Evolutionary conservation across 2,329 filamentous ascomycete species (phyloP).

Genomic region (Fusarium algeriense): DNA sequence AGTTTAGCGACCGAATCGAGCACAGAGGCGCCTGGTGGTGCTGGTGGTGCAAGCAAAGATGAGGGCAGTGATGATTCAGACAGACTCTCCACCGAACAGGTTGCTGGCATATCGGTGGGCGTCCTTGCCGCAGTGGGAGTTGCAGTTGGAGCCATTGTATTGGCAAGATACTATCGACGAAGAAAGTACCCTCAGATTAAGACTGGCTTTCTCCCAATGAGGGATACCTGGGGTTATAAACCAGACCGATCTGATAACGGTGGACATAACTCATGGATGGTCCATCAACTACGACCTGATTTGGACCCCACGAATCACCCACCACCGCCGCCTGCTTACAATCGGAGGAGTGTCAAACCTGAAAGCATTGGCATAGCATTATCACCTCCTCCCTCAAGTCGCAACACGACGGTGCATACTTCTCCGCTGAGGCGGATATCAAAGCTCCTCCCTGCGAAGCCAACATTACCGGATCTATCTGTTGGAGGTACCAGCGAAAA

Average conservation of each 20-base stretch:
- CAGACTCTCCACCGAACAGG: constrained; percentile 57
- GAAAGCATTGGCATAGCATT: constrained; percentile 61
- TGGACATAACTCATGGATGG: constrained; percentile 47
- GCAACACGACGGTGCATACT: constrained; percentile 38
- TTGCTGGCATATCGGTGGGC: constrained; percentile 70
- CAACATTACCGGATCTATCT: constrained; percentile 54
- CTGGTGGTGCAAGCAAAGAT: constrained; percentile 24
- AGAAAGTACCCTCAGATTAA: constrained; percentile 55
- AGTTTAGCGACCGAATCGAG: constrained; percentile 29
- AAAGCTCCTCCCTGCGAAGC: constrained; percentile 60
- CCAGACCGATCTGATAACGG: constrained; percentile 45
- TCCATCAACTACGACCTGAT: constrained; percentile 39
- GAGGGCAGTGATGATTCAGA: constrained; percentile 22
- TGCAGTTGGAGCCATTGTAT: constrained; percentile 61
- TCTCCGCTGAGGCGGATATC: constrained; percentile 53
- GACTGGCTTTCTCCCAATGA: constrained; percentile 54
- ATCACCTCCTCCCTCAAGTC: constrained; percentile 48
- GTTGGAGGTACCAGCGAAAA: constrained; percentile 34
- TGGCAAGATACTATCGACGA: constrained; percentile 58
- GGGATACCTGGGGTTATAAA: constrained; percentile 55
- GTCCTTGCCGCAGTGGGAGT: constrained; percentile 63
- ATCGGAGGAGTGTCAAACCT: constrained; percentile 50
- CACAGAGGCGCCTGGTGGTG: constrained; percentile 33
- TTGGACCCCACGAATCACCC: constrained; percentile 38
- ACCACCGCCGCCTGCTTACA: constrained; percentile 43